Conservation (phyloP, 495 filamentous ascomycete genomes). For the Corynascus novoguineensis region DNA sequence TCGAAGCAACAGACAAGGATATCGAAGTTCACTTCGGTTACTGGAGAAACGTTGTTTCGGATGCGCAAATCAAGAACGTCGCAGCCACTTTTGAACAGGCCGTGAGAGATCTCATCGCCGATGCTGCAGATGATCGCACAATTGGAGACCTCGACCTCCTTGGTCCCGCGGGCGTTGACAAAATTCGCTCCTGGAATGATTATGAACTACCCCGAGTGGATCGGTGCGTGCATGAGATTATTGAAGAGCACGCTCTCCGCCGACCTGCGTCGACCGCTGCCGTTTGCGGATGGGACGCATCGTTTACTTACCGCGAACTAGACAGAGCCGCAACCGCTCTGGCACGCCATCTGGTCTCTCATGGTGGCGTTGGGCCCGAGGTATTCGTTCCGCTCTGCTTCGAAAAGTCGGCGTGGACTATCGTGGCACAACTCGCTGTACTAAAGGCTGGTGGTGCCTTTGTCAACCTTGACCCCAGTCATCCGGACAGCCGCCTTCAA, state of each 20-base stretch:
- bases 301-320: conserved; percentile 51
- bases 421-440: conserved; percentile 51
- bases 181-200: conserved; percentile 22
- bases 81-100: conserved; percentile 44
- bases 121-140: conserved; percentile 18
- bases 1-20: conserved; percentile 45
- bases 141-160: conserved; percentile 24
- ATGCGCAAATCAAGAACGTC: conserved; percentile 45
- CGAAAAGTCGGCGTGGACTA: conserved; percentile 51
- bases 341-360: conserved; percentile 36
- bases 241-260: conserved; percentile 41
- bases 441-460: conserved; percentile 56
- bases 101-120: conserved; percentile 35
- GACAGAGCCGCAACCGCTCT: conserved; percentile 32
- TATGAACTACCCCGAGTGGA: conserved; percentile 22
- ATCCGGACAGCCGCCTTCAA: conserved; percentile 47
- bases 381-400: conserved; percentile 51
- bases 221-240: conserved; percentile 44
- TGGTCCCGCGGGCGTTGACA: conserved; percentile 1
- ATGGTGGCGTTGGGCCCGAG: conserved; percentile 46
- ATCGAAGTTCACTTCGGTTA: conserved; percentile 49
- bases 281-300: conserved; percentile 54
- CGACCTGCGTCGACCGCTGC: conserved; percentile 23
- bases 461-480: conserved; percentile 52
- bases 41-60: conserved; percentile 44